Evolutionary conservation across 345 rosid genomes (phyloP), one percentile per base, ranked within the genome.

Genomic region (Clarkia xantiana): DNA sequence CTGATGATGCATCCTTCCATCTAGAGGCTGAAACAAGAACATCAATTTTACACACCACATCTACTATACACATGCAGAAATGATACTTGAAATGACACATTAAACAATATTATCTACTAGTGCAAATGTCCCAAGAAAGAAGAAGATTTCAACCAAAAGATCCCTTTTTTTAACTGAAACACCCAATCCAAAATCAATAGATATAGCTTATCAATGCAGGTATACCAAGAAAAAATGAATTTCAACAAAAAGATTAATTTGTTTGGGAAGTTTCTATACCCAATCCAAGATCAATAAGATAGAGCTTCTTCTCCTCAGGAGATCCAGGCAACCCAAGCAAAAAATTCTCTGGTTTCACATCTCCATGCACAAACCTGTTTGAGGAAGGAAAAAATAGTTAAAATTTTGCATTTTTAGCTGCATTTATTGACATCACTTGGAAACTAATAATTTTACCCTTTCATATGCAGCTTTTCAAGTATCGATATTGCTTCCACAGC

Each of bases 401-500:
- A 56, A 18, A 9, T 47, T 18, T 52, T 51, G 41, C 40, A 66
- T 61, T 53, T 49, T n/a, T 7, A 47, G 53, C 18, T 12, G 6
- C 36, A 29, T 29, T 29, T 29, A 29, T 29, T 1, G 5, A 7
- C 1, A 7, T 29, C 36, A 29, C 5, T 5, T 10, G 5, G 36
- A 3, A 29, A 29, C 36, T 49, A 8, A 42, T 16, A 23, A 34
- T 44, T 65, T 63, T 65, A 90, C 97, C 97, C 97, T 64, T 71
- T 86, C 60, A 67, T 43, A 67, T 86, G 96, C 63, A 90, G 80
- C 65, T 79, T 79, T 56, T 86, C 95, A 53, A 90, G 78, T 64
- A 90, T 90, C 11, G 97, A 90, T 71, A 90, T 72, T 14, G 95
- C 95, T 70, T 90, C 97, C 66, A 86, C 74, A 9, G 94, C 95